phyloP scores from a whole-genome alignment of 805 yeast genomes.

The Lipomyces sp. region DNA sequence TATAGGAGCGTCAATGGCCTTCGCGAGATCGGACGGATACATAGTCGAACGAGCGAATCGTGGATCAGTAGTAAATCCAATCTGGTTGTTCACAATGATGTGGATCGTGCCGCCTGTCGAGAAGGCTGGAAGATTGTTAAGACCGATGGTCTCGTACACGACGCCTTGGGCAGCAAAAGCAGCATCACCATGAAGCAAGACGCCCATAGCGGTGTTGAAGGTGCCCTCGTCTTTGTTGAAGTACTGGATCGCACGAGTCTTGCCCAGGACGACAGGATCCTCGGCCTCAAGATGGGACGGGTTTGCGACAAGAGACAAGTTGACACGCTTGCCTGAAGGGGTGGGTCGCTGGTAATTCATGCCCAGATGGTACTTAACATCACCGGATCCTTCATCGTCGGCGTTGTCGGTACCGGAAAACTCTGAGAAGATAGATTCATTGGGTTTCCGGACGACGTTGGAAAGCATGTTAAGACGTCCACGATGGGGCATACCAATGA shows the following conservation, averaged over 20 bases:
- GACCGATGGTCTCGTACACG: constrained; percentile 97
- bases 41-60: constrained; percentile 96
- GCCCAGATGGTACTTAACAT: constrained; percentile 98
- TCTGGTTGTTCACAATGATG: constrained; percentile 95
- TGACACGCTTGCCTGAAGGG: constrained; percentile 94
- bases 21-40: constrained; percentile 97
- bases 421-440: constrained; percentile 96
- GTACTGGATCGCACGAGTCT: constrained; percentile 94
- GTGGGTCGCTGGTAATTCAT: constrained; percentile 99
- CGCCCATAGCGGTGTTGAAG: constrained; percentile 85
- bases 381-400: constrained; percentile 97
- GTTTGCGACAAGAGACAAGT: constrained; percentile 94
- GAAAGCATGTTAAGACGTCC: constrained; percentile 98
- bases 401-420: constrained; percentile 82
- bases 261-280: constrained; percentile 98
- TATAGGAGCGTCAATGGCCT: constrained; percentile 94
- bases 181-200: constrained; percentile 97
- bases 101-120: constrained; percentile 99
- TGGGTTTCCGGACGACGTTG: constrained; percentile 97
- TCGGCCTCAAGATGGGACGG: constrained; percentile 99
- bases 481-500: constrained; percentile 99
- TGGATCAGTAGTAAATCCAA: constrained; percentile 99
- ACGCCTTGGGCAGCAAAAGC: constrained; percentile 99
- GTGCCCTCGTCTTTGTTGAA: constrained; percentile 84
- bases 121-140: constrained; percentile 88